Evolutionary conservation across 208 protist genomes (phyloP).

Genomic region (Acanthamoeba castellanii): DNA sequence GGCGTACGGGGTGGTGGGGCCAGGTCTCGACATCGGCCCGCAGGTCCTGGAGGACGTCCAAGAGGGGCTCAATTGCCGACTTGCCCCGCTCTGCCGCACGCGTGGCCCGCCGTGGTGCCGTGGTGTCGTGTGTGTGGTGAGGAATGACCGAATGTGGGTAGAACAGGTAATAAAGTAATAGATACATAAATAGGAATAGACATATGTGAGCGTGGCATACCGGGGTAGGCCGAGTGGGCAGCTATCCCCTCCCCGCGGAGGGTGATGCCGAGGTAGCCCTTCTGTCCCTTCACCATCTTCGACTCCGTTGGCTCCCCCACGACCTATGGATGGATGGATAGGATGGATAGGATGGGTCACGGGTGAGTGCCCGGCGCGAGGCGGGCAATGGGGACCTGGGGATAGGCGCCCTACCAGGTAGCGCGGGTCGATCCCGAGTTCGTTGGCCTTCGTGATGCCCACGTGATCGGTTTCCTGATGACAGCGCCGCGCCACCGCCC

Average conservation of each 20-base stretch:
- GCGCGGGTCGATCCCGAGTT: not conserved
- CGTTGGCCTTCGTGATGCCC: not conserved
- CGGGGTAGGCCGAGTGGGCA: not conserved
- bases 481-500: too few relatives aligned
- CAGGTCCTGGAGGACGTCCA: not conserved
- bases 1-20: not conserved
- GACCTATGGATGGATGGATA: not conserved
- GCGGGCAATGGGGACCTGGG: too few relatives aligned
- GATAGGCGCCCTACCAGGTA: not conserved
- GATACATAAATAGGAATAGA: too few relatives aligned
- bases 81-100: not conserved
- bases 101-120: too few relatives aligned
- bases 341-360: too few relatives aligned
- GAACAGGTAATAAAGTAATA: too few relatives aligned
- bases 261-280: conserved; percentile 17
- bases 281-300: conserved; percentile 5
- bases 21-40: not conserved
- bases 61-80: not conserved
- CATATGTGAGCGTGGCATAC: too few relatives aligned
- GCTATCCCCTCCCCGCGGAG: not conserved
- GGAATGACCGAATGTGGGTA: too few relatives aligned
- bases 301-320: not conserved
- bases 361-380: too few relatives aligned
- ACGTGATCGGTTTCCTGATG: conserved; percentile 1
- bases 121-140: too few relatives aligned